Percentiles rank a stretch among this genome's conserved stretches.
Evolutionary conservation across 129 eudicot genomes (phyloP).

Genomic region (Flaveria bidentis): DNA sequence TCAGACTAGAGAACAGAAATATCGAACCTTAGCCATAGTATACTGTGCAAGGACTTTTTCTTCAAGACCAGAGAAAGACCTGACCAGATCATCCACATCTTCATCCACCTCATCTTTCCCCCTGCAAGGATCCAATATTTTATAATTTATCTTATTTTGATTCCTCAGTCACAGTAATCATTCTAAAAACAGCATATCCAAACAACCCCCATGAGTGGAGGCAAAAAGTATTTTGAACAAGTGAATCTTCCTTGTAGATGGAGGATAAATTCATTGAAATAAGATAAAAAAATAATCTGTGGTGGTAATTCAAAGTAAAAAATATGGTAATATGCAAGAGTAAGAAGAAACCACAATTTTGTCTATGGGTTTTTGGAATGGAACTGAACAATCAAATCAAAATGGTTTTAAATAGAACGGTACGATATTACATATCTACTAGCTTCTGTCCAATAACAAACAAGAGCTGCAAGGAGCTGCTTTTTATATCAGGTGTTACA

Average conservation of each 20-base stretch:
- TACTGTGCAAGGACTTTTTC: conserved; percentile 91
- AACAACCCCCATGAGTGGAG: conserved; percentile 1
- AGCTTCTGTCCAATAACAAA: neutral
- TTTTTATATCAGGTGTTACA: neutral
- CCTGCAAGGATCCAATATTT: conserved; percentile 39
- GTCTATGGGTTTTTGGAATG: neutral
- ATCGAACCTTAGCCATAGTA: conserved; percentile 77
- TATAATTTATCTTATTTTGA: neutral
- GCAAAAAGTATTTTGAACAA: neutral
- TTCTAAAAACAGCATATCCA: conserved; percentile 7
- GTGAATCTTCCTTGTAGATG: conserved; percentile 7
- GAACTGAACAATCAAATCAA: neutral
- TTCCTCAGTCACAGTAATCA: neutral
- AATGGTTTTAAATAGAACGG: neutral
- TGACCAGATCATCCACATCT: conserved; percentile 72
- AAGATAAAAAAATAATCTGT: neutral
- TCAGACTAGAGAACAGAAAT: conserved; percentile 9
- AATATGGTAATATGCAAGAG: conserved; percentile 1
- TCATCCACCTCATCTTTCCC: conserved; percentile 71
- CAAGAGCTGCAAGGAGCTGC: neutral
- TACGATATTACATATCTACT: neutral
- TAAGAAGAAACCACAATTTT: neutral
- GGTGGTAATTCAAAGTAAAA: neutral
- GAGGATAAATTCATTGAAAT: neutral
- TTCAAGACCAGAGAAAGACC: conserved; percentile 85